These are phyloP conservation scores for Aspergillus hiratsukae DNA, from an alignment of 2,329 filamentous ascomycete genomes.

Conservation along the genomic window DNA sequence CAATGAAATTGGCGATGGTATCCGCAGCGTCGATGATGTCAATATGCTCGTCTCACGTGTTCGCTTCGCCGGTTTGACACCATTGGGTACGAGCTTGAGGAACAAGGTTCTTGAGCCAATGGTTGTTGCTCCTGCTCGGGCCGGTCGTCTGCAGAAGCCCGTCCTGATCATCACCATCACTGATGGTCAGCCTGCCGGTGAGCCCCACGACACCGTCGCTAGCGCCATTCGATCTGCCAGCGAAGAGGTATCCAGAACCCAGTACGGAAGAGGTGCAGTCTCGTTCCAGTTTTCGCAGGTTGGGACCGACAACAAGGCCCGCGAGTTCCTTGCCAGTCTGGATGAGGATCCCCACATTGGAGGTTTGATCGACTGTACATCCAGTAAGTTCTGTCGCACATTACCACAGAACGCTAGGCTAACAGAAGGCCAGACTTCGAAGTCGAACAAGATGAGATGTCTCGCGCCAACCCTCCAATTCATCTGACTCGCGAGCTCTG, in stretches of 20 bases:
- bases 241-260: constrained; percentile 47
- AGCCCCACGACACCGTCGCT: constrained; percentile 53
- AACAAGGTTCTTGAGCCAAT: constrained; percentile 62
- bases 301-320: constrained; percentile 61
- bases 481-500: constrained; percentile 62
- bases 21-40: constrained; percentile 55
- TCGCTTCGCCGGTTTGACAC: constrained; percentile 62
- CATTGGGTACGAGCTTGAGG: constrained; percentile 59
- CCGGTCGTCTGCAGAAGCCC: constrained; percentile 56
- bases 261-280: constrained; percentile 55
- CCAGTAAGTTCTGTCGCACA: constrained; percentile 48
- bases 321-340: constrained; percentile 60
- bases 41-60: constrained; percentile 54
- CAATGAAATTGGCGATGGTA: constrained; percentile 48
- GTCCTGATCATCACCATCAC: constrained; percentile 63
- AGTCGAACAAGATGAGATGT: constrained; percentile 64
- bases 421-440: constrained; percentile 53
- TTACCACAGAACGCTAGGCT: not conserved
- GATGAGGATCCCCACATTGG: constrained; percentile 61
- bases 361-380: constrained; percentile 62
- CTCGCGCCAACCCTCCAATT: constrained; percentile 56
- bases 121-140: constrained; percentile 50
- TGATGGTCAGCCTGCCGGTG: constrained; percentile 62
- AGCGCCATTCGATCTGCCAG: constrained; percentile 55
- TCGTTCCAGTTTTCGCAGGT: constrained; percentile 67